Percentiles rank a stretch among this genome's conserved stretches.
These are phyloP conservation scores for Geotrichum klebahnii DNA, from an alignment of 1,139 yeast species.

Conservation along the genomic window DNA sequence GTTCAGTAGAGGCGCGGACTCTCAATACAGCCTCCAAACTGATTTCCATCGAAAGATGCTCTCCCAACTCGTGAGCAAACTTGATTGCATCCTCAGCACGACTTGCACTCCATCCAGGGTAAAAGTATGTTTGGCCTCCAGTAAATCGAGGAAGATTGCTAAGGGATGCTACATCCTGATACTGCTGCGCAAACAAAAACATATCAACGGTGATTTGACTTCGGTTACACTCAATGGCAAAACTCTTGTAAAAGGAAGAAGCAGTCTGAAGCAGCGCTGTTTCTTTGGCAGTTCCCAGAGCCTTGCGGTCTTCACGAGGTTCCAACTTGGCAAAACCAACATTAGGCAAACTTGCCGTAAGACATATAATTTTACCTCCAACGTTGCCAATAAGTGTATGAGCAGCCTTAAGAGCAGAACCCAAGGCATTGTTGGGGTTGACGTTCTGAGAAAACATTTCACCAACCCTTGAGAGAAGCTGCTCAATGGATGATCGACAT, in stretches of 20 bases:
- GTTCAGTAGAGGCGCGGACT: slow-evolving; percentile 87
- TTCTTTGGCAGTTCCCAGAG: slow-evolving; percentile 81
- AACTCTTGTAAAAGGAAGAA: slow-evolving; percentile 83
- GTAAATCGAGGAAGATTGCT: slow-evolving; percentile 88
- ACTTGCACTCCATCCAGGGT: slow-evolving; percentile 90
- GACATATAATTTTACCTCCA: slow-evolving; percentile 86
- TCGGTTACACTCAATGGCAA: slow-evolving; percentile 94
- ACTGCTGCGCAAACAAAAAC: slow-evolving; percentile 77
- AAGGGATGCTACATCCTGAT: slow-evolving; percentile 92
- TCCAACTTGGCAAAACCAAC: slow-evolving; percentile 79
- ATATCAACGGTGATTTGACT: slow-evolving; percentile 87
- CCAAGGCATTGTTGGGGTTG: slow-evolving; percentile 72
- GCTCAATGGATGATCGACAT: slow-evolving; percentile 71
- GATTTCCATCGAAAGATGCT: slow-evolving; percentile 84
- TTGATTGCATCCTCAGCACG: slow-evolving; percentile 81
- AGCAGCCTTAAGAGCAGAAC: slow-evolving; percentile 88
- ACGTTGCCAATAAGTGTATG: slow-evolving; percentile 71
- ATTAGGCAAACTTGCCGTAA: slow-evolving; percentile 79
- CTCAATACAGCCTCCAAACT: slow-evolving; percentile 92
- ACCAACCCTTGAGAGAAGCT: slow-evolving; percentile 64
- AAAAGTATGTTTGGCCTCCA: slow-evolving; percentile 95
- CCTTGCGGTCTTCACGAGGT: slow-evolving; percentile 73
- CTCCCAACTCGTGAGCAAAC: slow-evolving; percentile 80
- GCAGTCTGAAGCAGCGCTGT: slow-evolving; percentile 73
- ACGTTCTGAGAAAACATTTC: slow-evolving; percentile 66